phyloP scores from a whole-genome alignment of 495 filamentous ascomycete species.

The Penicillium manginii region DNA sequence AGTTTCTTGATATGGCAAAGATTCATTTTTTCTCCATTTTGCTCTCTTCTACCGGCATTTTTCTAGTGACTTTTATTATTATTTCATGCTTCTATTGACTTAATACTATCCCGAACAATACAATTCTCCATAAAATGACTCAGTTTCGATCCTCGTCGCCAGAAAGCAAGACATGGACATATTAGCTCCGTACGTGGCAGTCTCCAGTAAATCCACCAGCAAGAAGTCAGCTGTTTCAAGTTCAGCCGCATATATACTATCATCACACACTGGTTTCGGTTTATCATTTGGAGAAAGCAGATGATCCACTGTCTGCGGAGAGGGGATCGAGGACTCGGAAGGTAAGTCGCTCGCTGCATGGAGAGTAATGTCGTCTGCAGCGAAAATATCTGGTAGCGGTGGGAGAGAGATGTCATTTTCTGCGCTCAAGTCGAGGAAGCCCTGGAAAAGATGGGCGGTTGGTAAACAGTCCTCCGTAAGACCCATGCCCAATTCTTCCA shows the following conservation, averaged over 20 bases:
- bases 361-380: conserved; percentile 33
- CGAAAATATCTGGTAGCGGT: conserved; percentile 40
- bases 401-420: conserved; percentile 35
- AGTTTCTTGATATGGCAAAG: no score
- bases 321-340: conserved; percentile 6
- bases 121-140: no score
- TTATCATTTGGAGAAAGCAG: conserved; percentile 13
- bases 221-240: no score
- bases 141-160: neutral
- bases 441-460: conserved; percentile 40
- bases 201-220: neutral
- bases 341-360: conserved; percentile 12
- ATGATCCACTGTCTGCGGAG: conserved; percentile 5
- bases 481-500: conserved; percentile 37
- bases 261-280: conserved; percentile 48
- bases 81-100: no score
- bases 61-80: no score
- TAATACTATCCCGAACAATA: neutral
- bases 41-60: no score
- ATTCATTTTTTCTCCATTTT: no score
- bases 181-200: neutral
- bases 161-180: neutral
- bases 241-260: conserved; percentile 76
- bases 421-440: conserved; percentile 28
- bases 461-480: conserved; percentile 46